Conservation (phyloP, 2,329 filamentous ascomycete genomes). For the Trichoderma afroharzianum region DNA sequence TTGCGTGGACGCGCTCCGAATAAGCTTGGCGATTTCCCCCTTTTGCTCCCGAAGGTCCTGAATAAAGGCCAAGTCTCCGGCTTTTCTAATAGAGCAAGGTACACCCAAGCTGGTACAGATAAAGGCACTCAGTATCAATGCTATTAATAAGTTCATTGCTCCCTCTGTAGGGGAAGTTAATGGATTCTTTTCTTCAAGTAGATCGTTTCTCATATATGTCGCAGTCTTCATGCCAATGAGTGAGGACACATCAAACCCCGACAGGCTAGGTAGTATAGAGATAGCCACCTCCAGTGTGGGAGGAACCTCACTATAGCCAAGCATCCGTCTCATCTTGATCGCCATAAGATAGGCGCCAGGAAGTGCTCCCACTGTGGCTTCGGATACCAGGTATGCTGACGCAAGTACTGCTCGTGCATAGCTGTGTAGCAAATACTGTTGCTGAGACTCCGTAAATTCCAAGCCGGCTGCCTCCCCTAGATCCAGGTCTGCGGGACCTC, state of each 20-base stretch:
- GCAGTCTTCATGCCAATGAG: constrained; percentile 27
- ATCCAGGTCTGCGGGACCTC: constrained; percentile 68
- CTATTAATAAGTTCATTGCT: constrained; percentile 58
- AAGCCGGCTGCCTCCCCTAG: constrained; percentile 56
- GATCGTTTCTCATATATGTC: constrained; percentile 36
- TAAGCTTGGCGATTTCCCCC: constrained; percentile 53
- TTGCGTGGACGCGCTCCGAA: constrained; percentile 49
- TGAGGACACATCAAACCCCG: constrained; percentile 27
- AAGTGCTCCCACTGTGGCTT: constrained; percentile 55
- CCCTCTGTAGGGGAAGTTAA: constrained; percentile 59
- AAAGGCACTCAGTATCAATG: constrained; percentile 59
- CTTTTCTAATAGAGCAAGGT: constrained; percentile 49
- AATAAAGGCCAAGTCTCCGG: constrained; percentile 61
- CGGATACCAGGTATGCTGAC: constrained; percentile 63
- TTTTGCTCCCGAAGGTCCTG: constrained; percentile 63
- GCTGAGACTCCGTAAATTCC: constrained; percentile 58
- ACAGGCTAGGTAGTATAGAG: constrained; percentile 30
- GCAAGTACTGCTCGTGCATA: constrained; percentile 68
- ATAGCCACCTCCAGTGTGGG: neutral
- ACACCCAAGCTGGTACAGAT: constrained; percentile 51
- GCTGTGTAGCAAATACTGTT: constrained; percentile 55
- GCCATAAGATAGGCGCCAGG: constrained; percentile 58
- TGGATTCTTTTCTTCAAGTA: constrained; percentile 58
- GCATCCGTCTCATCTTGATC: constrained; percentile 49
- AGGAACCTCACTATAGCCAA: constrained; percentile 49